Percentiles rank a stretch among this genome's conserved stretches.
phyloP scores from a whole-genome alignment of 2,329 filamentous ascomycete genomes.

The Exophiala xenobiotica region DNA sequence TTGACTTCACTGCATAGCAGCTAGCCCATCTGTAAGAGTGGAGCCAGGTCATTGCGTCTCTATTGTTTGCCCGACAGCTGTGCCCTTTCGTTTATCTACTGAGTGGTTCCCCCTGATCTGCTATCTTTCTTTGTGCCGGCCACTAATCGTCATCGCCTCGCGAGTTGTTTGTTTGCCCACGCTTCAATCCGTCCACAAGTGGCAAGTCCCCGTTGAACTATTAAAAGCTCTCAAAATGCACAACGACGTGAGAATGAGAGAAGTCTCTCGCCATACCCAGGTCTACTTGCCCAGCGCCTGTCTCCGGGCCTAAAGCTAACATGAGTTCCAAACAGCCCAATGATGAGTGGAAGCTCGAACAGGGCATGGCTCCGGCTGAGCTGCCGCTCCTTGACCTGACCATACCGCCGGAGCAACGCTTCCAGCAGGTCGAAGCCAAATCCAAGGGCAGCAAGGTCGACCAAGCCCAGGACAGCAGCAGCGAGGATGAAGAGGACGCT shows the following conservation, averaged over 20 bases:
- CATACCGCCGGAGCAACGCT: conserved; percentile 37
- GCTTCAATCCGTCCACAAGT: background rate
- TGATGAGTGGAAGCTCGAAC: conserved; percentile 57
- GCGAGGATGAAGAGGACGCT: conserved; percentile 9
- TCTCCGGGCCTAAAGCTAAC: conserved; percentile 10
- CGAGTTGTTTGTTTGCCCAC: background rate
- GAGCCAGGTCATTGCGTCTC: too few relatives aligned
- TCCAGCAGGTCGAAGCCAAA: conserved; percentile 34
- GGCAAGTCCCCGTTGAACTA: background rate
- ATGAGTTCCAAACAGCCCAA: conserved; percentile 16
- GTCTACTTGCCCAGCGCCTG: conserved; percentile 1
- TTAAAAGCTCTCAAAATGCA: conserved; percentile 16
- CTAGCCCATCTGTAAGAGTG: too few relatives aligned
- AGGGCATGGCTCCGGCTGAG: conserved; percentile 49
- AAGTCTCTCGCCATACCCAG: conserved; percentile 18
- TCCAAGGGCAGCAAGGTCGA: background rate
- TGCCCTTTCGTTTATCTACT: background rate
- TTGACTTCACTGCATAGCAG: too few relatives aligned
- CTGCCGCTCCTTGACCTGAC: conserved; percentile 51
- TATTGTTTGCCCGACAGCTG: too few relatives aligned
- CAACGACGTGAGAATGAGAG: conserved; percentile 17
- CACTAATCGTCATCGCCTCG: background rate
- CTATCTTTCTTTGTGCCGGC: background rate
- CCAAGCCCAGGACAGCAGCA: background rate
- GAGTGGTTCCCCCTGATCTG: background rate